A percentile compares a stretch with the other conserved stretches of the same genome.
These are phyloP conservation scores for Globisporangium spinosum DNA, from an alignment of 352 stramenopile genomes.

Conservation along the genomic window DNA sequence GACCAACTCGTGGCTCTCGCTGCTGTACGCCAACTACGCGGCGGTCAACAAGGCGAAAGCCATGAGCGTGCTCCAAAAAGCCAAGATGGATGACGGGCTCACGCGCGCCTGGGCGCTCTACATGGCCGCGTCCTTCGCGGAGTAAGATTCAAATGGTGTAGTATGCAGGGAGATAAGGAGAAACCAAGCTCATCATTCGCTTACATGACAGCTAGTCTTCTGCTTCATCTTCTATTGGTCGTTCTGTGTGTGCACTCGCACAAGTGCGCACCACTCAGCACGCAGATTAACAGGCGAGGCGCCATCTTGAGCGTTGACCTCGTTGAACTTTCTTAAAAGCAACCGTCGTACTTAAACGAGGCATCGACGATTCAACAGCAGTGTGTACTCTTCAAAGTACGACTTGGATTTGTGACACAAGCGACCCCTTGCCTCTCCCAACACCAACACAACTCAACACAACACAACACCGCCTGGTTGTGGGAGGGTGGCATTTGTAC, in stretches of 20 bases:
- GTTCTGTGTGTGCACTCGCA: background rate
- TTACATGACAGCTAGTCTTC: no score
- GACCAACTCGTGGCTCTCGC: slow-evolving; percentile 64
- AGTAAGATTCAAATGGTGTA: no score
- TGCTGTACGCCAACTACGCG: slow-evolving; percentile 76
- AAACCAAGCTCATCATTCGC: no score
- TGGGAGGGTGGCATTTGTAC: background rate
- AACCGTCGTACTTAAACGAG: background rate
- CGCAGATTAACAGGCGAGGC: background rate
- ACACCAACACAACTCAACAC: background rate
- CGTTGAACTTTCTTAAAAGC: background rate
- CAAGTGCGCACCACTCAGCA: background rate
- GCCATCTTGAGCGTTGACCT: background rate
- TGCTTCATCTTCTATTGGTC: no score
- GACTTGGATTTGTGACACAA: background rate
- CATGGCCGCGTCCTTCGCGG: no score
- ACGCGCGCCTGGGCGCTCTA: no score
- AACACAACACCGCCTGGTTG: background rate
- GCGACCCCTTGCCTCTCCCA: background rate
- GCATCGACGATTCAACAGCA: background rate
- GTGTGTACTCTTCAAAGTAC: background rate
- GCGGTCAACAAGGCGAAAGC: slow-evolving; percentile 42
- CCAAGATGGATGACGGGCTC: slow-evolving; percentile 32
- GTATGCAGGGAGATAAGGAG: no score
- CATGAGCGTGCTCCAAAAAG: slow-evolving; percentile 45